These are phyloP conservation scores for Jatropha podagrica DNA, from an alignment of 441 rosid species.

Conservation along the genomic window DNA sequence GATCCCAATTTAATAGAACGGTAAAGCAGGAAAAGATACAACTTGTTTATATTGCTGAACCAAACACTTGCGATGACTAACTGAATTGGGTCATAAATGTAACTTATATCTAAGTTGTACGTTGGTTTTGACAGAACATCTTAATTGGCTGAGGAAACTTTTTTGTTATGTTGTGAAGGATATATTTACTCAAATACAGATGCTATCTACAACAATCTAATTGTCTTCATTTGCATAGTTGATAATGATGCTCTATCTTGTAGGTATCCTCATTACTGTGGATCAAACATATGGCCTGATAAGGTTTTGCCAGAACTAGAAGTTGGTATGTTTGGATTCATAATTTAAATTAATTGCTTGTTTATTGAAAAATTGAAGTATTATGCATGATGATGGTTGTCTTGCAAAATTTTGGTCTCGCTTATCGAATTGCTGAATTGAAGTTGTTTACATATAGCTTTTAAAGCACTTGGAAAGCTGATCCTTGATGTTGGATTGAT, in stretches of 20 bases:
- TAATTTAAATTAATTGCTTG: background rate
- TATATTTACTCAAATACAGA: background rate
- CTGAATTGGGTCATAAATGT: slow-evolving; percentile 6
- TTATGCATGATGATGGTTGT: background rate
- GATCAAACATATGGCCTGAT: slow-evolving; percentile 90
- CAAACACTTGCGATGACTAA: background rate
- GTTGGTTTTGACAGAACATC: background rate
- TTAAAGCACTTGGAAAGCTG: slow-evolving; percentile 88
- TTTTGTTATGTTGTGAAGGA: background rate
- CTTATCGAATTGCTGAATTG: slow-evolving; percentile 18
- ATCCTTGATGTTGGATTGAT: slow-evolving; percentile 79
- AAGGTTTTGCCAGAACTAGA: slow-evolving; percentile 78
- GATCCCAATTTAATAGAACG: slow-evolving; percentile 47
- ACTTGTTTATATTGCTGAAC: slow-evolving; percentile 9
- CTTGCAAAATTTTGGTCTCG: background rate
- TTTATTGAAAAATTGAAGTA: background rate
- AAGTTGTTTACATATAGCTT: slow-evolving; percentile 49
- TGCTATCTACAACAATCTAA: background rate
- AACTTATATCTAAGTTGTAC: background rate
- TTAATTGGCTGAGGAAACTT: background rate
- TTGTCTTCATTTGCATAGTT: background rate
- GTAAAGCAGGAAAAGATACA: slow-evolving; percentile 37
- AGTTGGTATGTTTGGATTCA: slow-evolving; percentile 49
- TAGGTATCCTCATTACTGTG: slow-evolving; percentile 91
- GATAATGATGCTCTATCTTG: slow-evolving; percentile 25